Conservation (phyloP, 345 rosid species). For the Cardamine resedifolia region DNA sequence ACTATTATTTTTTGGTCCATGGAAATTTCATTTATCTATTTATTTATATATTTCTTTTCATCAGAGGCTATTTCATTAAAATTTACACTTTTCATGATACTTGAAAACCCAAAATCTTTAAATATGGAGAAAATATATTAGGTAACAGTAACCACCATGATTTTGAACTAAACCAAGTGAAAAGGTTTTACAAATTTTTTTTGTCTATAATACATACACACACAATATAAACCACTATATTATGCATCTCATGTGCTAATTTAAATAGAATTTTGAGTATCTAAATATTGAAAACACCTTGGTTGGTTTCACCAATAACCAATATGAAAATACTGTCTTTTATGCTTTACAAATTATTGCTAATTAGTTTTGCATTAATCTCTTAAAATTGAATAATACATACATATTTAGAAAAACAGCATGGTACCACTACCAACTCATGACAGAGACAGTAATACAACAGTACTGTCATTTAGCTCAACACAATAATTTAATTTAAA, state of each 20-base stretch:
- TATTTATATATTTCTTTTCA: not conserved
- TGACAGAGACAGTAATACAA: not conserved
- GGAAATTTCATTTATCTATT: not conserved
- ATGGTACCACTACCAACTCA: conserved; percentile 1
- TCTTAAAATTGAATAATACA: not conserved
- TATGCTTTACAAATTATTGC: not conserved
- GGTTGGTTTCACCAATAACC: conserved; percentile 9
- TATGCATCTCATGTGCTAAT: not conserved
- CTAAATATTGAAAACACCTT: not conserved
- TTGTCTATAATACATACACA: not conserved
- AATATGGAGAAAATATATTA: not conserved
- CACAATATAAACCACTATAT: not conserved
- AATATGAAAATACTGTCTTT: not conserved
- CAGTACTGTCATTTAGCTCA: not conserved
- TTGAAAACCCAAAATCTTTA: not conserved
- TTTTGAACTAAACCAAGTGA: not conserved
- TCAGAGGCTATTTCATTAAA: not conserved
- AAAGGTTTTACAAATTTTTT: not conserved
- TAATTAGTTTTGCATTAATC: not conserved
- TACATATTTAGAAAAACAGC: not conserved
- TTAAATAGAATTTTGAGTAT: not conserved
- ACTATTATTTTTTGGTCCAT: too few species aligned
- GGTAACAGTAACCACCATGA: not conserved
- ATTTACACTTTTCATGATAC: not conserved
- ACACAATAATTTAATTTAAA: not conserved